These are phyloP conservation scores for Cucurbitaria berberidis DNA, from an alignment of 2,329 filamentous ascomycete genomes.

Conservation along the genomic window DNA sequence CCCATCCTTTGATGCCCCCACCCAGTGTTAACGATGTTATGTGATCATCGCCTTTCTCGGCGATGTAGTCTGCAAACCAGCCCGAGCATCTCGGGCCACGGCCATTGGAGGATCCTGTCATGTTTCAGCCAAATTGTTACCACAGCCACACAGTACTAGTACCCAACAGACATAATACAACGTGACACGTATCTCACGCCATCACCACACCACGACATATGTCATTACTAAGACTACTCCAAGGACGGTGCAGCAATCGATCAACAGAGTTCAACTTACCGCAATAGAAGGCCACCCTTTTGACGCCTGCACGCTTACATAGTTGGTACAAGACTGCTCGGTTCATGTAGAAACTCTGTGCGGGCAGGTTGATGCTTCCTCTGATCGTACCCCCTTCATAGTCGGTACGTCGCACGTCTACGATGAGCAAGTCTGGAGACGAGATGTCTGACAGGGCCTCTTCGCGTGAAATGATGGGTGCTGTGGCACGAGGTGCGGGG, in stretches of 20 bases:
- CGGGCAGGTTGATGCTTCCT: slow-evolving; percentile 57
- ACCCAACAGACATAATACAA: not conserved
- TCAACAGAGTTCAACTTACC: slow-evolving; percentile 33
- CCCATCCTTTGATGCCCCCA: slow-evolving; percentile 55
- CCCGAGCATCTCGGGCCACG: slow-evolving; percentile 45
- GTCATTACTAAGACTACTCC: not conserved
- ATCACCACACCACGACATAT: slow-evolving; percentile 15
- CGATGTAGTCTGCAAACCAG: slow-evolving; percentile 47
- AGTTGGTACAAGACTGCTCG: slow-evolving; percentile 52
- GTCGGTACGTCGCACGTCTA: slow-evolving; percentile 56
- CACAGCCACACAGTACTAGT: not conserved
- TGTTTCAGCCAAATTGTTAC: slow-evolving; percentile 18
- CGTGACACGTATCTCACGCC: slow-evolving; percentile 26
- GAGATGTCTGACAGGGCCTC: slow-evolving; percentile 44
- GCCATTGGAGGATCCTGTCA: slow-evolving; percentile 41
- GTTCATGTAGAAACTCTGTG: slow-evolving; percentile 56
- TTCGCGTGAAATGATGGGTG: slow-evolving; percentile 48
- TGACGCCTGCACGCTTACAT: slow-evolving; percentile 53
- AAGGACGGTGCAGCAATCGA: not conserved
- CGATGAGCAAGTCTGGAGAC: slow-evolving; percentile 49
- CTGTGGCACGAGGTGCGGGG: slow-evolving; percentile 48
- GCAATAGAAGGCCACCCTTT: slow-evolving; percentile 56
- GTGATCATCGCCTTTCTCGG: slow-evolving; percentile 43
- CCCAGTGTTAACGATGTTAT: slow-evolving; percentile 52
- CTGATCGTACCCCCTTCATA: slow-evolving; percentile 54